These are phyloP conservation scores for Phaeosphaeriaceae sp. DNA, from an alignment of 2,329 filamentous ascomycete species.

Conservation along the genomic window DNA sequence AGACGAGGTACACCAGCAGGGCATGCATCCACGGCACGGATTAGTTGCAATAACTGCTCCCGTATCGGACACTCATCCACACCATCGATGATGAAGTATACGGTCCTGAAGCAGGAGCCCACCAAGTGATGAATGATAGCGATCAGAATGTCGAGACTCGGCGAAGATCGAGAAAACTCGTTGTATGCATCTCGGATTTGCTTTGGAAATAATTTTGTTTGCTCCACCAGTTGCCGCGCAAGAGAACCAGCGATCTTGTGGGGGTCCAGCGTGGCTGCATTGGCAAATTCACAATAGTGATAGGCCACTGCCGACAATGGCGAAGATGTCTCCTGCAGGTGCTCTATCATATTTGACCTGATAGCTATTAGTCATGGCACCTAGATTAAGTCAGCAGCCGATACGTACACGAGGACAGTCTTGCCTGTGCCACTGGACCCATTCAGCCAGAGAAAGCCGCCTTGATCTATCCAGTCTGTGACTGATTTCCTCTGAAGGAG, in stretches of 20 bases:
- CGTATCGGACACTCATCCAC: too few relatives aligned
- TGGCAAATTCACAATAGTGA: conserved; percentile 1
- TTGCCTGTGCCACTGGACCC: background rate
- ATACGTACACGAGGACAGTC: background rate
- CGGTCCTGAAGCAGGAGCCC: too few relatives aligned
- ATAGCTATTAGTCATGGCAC: too few relatives aligned
- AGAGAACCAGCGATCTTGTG: background rate
- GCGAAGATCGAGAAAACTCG: too few relatives aligned
- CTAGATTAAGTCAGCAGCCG: too few relatives aligned
- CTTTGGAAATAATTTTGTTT: background rate
- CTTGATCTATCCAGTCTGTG: background rate
- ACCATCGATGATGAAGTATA: too few relatives aligned
- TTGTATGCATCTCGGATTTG: background rate
- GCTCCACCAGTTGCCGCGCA: background rate
- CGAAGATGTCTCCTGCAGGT: background rate
- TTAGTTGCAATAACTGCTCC: too few relatives aligned
- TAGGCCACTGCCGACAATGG: background rate
- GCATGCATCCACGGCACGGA: too few relatives aligned
- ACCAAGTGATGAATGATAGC: too few relatives aligned
- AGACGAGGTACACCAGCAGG: background rate
- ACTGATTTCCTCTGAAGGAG: background rate
- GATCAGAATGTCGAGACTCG: too few relatives aligned
- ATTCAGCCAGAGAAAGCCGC: background rate
- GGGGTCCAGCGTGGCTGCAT: background rate
- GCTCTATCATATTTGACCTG: too few relatives aligned